A percentile compares a stretch with the other conserved stretches of the same genome.
Evolutionary conservation across 2,329 filamentous ascomycete genomes (phyloP).

Genomic region (Paraconiothyrium brasiliense): DNA sequence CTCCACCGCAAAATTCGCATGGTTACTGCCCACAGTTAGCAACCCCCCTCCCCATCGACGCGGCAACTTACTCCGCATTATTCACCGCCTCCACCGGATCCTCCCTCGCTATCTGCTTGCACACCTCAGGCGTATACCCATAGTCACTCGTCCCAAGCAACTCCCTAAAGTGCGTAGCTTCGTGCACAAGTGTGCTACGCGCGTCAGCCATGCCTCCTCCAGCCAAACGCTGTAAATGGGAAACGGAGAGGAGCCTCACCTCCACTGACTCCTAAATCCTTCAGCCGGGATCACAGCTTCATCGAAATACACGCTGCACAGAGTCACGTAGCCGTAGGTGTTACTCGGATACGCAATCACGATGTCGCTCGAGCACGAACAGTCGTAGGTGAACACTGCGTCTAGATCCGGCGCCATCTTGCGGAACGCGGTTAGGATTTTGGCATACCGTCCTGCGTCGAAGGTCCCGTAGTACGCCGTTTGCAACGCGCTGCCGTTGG

Average conservation of each 20-base stretch:
- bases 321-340: neutral
- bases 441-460: neutral
- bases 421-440: constrained; percentile 2
- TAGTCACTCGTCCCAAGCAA: neutral
- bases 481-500: constrained; percentile 8
- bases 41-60: neutral
- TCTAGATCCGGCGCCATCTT: constrained; percentile 10
- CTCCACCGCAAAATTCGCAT: constrained; percentile 9
- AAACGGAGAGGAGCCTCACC: neutral
- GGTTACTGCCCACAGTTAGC: constrained; percentile 1
- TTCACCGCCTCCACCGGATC: constrained; percentile 6
- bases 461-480: constrained; percentile 7
- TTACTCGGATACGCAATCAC: neutral
- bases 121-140: constrained; percentile 7
- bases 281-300: neutral
- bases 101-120: constrained; percentile 7
- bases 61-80: constrained; percentile 9
- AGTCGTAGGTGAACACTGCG: constrained; percentile 7
- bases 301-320: constrained; percentile 9
- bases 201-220: neutral
- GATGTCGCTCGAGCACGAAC: neutral
- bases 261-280: constrained; percentile 6
- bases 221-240: no score
- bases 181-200: constrained; percentile 2
- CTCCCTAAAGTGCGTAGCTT: constrained; percentile 11